These are phyloP conservation scores for Lecanosticta acicola DNA, from an alignment of 2,329 filamentous ascomycete genomes.

Conservation along the genomic window DNA sequence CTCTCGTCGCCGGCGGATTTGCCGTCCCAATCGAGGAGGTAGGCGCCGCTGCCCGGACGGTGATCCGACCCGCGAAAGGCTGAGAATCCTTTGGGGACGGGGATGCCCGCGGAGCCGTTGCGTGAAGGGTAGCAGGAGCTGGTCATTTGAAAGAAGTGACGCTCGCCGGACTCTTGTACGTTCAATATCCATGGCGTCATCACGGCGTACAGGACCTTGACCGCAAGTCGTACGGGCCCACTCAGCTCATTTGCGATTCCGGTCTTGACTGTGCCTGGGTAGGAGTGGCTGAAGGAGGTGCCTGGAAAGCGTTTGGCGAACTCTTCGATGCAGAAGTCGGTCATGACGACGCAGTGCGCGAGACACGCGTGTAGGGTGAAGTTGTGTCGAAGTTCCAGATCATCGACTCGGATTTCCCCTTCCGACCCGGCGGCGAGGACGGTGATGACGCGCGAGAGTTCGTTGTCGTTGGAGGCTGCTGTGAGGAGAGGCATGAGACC, in stretches of 20 bases:
- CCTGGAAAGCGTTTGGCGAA: conserved; percentile 44
- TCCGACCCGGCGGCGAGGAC: conserved; percentile 52
- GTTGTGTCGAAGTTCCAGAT: conserved; percentile 42
- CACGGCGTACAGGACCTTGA: conserved; percentile 34
- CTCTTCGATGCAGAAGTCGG: conserved; percentile 49
- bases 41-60: conserved; percentile 32
- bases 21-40: conserved; percentile 36
- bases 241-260: conserved; percentile 37
- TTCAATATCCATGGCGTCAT: conserved; percentile 37
- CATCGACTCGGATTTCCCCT: conserved; percentile 42
- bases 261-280: conserved; percentile 45
- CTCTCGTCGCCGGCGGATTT: conserved; percentile 31
- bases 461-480: conserved; percentile 33
- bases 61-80: conserved; percentile 29
- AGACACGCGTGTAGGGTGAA: conserved; percentile 34
- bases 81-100: conserved; percentile 25
- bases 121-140: conserved; percentile 30
- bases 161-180: conserved; percentile 41
- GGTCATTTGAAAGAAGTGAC: conserved; percentile 41
- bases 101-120: conserved; percentile 26
- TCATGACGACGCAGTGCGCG: conserved; percentile 43
- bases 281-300: conserved; percentile 47
- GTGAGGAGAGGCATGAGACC: conserved; percentile 54
- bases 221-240: conserved; percentile 30
- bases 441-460: conserved; percentile 51